Conservation (phyloP, 805 yeast genomes). For the Nakazawaea ambrosiae region DNA sequence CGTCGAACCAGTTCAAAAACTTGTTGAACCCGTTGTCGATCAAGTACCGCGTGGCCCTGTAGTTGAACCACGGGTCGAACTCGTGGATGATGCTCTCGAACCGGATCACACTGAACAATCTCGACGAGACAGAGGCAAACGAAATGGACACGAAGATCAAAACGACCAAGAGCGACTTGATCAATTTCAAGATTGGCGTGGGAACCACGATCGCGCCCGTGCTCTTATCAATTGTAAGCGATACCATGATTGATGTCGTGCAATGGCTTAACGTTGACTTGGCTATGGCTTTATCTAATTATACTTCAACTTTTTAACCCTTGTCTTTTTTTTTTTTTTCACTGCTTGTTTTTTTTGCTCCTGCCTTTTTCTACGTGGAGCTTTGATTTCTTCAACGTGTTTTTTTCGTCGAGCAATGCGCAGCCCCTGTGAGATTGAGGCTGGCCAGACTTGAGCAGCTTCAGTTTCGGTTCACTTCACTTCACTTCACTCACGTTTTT, state of each 20-base stretch:
- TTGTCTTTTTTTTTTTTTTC: too few relatives aligned
- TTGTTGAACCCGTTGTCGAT: constrained; percentile 81
- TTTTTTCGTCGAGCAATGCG: constrained; percentile 2
- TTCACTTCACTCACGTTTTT: too few relatives aligned
- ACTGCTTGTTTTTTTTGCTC: constrained; percentile 1
- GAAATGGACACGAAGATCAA: constrained; percentile 71
- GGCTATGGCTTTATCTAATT: too few relatives aligned
- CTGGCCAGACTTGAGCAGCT: too few relatives aligned
- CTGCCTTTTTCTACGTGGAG: background rate
- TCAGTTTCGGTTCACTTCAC: too few relatives aligned
- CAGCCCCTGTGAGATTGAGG: constrained; percentile 1
- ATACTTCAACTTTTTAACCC: background rate
- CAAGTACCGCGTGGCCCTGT: constrained; percentile 89
- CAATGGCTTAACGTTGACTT: too few relatives aligned
- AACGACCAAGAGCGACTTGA: constrained; percentile 44
- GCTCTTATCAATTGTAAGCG: constrained; percentile 5
- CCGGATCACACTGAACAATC: constrained; percentile 92
- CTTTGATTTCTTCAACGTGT: background rate
- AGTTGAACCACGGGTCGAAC: constrained; percentile 96
- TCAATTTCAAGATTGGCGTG: constrained; percentile 12
- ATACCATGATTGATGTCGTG: too few relatives aligned
- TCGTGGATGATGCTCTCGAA: constrained; percentile 97
- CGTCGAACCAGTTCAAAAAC: constrained; percentile 97
- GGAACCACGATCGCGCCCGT: constrained; percentile 9
- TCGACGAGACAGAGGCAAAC: constrained; percentile 86